Conservation (phyloP, 192 early-diverging fungal species). For the Funneliformis geosporum region DNA sequence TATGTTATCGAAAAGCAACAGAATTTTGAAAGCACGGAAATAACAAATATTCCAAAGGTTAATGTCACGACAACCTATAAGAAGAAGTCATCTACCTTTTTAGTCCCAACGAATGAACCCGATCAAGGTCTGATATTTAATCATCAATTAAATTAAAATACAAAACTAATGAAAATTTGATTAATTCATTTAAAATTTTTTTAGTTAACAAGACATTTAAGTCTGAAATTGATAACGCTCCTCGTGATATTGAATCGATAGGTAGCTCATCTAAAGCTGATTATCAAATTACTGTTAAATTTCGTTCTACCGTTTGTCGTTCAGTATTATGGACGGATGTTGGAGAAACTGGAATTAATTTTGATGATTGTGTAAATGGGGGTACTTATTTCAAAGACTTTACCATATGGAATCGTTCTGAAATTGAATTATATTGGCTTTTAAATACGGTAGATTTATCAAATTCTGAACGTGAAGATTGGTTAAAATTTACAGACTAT, state of each 20-base stretch:
- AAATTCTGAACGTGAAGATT: slow-evolving; percentile 55
- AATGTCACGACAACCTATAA: neutral
- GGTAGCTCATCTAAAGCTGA: slow-evolving; percentile 43
- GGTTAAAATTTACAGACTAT: slow-evolving; percentile 76
- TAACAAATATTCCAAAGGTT: neutral
- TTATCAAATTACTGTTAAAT: slow-evolving; percentile 68
- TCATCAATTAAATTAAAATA: slow-evolving; percentile 25
- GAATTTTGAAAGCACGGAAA: neutral
- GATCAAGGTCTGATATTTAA: neutral
- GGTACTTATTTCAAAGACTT: slow-evolving; percentile 90
- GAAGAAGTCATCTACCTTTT: neutral
- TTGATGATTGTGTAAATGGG: slow-evolving; percentile 93
- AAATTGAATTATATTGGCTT: slow-evolving; percentile 89
- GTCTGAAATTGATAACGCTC: neutral
- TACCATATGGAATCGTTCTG: slow-evolving; percentile 84
- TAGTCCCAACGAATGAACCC: neutral
- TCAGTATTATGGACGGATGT: slow-evolving; percentile 92
- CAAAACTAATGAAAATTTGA: neutral
- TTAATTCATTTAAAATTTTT: neutral
- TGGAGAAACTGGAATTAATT: slow-evolving; percentile 86
- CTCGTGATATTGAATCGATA: slow-evolving; percentile 18
- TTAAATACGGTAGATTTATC: slow-evolving; percentile 71
- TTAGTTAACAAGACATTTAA: slow-evolving; percentile 9
- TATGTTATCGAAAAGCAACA: slow-evolving; percentile 47
- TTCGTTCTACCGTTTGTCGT: slow-evolving; percentile 84